Conservation (phyloP, 345 rosid species). For the Populus simonii region DNA sequence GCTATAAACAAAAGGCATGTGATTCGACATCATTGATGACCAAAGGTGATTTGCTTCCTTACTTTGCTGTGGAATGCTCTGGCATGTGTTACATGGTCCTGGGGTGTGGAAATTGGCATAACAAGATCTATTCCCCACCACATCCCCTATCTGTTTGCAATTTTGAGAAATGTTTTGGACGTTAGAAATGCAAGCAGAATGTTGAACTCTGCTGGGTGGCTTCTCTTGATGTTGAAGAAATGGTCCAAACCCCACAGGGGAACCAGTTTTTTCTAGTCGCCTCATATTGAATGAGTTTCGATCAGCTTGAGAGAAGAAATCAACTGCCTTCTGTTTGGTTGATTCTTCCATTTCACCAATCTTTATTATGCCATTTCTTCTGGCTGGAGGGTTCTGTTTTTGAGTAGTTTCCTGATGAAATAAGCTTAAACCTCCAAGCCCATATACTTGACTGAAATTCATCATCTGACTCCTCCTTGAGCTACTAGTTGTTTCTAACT, state of each 20-base stretch:
- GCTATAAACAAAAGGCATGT: slow-evolving; percentile 34
- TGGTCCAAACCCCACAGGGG: slow-evolving; percentile 33
- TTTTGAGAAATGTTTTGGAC: slow-evolving; percentile 34
- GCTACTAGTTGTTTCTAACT: slow-evolving; percentile 32
- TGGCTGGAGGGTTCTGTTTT: slow-evolving; percentile 38
- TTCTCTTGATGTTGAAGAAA: slow-evolving; percentile 47
- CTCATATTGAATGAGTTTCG: slow-evolving; percentile 19
- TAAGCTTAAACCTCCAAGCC: slow-evolving; percentile 33
- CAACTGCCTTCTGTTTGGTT: slow-evolving; percentile 37
- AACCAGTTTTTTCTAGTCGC: slow-evolving; percentile 40
- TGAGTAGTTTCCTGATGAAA: slow-evolving; percentile 40
- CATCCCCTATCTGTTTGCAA: slow-evolving; percentile 47
- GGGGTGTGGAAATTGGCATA: slow-evolving; percentile 30
- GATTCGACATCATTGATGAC: slow-evolving; percentile 50
- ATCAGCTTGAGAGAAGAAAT: slow-evolving; percentile 41
- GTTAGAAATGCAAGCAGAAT: slow-evolving; percentile 39
- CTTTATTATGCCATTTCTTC: slow-evolving; percentile 33
- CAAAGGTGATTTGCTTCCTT: slow-evolving; percentile 49
- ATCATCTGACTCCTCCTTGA: slow-evolving; percentile 33
- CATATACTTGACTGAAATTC: slow-evolving; percentile 46
- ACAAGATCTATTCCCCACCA: slow-evolving; percentile 37
- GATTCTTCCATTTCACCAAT: slow-evolving; percentile 31
- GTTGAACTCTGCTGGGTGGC: slow-evolving; percentile 36
- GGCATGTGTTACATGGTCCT: slow-evolving; percentile 44
- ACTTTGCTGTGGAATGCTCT: slow-evolving; percentile 40